Base-by-base conservation (phyloP, 805 yeast species). In the Henningerozyma blattae region DNA sequence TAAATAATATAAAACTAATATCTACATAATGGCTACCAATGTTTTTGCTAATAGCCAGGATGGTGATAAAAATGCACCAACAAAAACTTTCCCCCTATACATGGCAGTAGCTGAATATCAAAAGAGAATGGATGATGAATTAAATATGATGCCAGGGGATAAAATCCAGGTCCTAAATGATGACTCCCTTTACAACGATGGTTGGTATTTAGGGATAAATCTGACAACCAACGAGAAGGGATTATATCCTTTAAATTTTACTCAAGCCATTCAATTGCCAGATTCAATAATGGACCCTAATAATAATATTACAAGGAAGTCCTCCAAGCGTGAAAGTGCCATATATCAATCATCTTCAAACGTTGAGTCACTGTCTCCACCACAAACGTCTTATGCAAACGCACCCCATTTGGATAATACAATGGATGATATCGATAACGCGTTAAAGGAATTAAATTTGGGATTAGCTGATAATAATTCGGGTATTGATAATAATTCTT, bases 121-220 rank as follows among this genome's bases (percentile, higher is more conserved):
- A 33, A 84, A 93, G 31, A 68, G 96, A 29, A 65, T 89, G 41
- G 94, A 83, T 18, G 98, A 91, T 58, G 99, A 91, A 58, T 65
- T 91, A 28, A 72, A 76, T 29, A 65, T 91, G 39, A 67, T 64
- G 28, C 71, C 77, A 14, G 97, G 96, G 14, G 95, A 91, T 51
- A 75, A 72, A 38, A 68, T 91, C 37, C 91, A 85, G 53, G 84
- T 91, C 13, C 71, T 91, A 15, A 82, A 91, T 28, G 95, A 86
- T 57, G 98, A 91, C 59, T 72, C 77, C 40, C 95, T 83, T 49
- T 91, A 81, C 57, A 82, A 83, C 46, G 97, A 91, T 56, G 96
- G 96, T 17, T 91, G 99, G 99, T 91, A 79, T 52, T 77, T 82
- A 67, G 95, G 95, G 3, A 75, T 73, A 38, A 87, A 87, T 46